A percentile compares a stretch with the other conserved stretches of the same genome.
These are phyloP conservation scores for Amniculicola lignicola DNA, from an alignment of 495 filamentous ascomycete genomes.

Conservation along the genomic window DNA sequence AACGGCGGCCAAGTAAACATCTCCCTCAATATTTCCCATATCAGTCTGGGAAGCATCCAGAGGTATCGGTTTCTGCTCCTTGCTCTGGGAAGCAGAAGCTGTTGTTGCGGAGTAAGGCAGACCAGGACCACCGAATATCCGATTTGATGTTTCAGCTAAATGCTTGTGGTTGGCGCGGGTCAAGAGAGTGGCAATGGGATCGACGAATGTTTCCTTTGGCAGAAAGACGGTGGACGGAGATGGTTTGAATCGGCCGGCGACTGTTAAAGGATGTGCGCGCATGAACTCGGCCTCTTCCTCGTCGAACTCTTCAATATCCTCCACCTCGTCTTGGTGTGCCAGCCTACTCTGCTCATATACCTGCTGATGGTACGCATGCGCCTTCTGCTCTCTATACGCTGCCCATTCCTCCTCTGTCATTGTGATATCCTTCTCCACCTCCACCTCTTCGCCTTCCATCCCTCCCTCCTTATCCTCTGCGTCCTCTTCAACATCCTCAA, in stretches of 20 bases:
- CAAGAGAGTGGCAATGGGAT: conserved; percentile 65
- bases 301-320: conserved; percentile 33
- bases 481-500: conserved; percentile 28
- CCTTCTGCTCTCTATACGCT: conserved; percentile 5
- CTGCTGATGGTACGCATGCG: conserved; percentile 17
- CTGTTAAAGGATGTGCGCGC: conserved; percentile 60
- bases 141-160: conserved; percentile 63
- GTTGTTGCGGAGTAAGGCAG: conserved; percentile 71
- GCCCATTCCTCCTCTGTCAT: conserved; percentile 25
- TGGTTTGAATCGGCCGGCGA: conserved; percentile 58
- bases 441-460: conserved; percentile 44
- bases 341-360: conserved; percentile 24
- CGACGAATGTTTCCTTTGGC: conserved; percentile 62
- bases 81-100: conserved; percentile 46
- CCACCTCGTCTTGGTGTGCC: conserved; percentile 46
- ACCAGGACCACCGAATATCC: conserved; percentile 66
- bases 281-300: conserved; percentile 39
- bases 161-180: conserved; percentile 67
- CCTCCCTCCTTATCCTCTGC: conserved; percentile 22
- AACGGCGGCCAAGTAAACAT: conserved; percentile 72
- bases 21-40: conserved; percentile 85
- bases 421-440: conserved; percentile 37
- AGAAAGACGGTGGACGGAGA: conserved; percentile 69
- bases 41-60: conserved; percentile 65
- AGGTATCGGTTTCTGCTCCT: conserved; percentile 64